Evolutionary conservation across 345 rosid species (phyloP), one percentile per base, ranked within the genome.

Genomic region (Hibiscus trionum): DNA sequence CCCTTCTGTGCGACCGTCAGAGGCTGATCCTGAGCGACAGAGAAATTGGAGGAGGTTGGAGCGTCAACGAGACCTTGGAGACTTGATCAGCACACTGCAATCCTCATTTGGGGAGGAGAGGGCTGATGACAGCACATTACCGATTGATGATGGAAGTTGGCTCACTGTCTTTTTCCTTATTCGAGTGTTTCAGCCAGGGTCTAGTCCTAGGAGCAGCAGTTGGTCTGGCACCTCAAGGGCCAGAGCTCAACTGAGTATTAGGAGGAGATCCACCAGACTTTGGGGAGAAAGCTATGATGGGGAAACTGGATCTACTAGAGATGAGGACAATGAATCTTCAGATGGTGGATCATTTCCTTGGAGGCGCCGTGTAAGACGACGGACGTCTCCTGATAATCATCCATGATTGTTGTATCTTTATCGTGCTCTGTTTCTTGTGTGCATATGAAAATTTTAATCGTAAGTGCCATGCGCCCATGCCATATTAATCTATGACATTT

Each of bases 1-100:
- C 44, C 44, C 44, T 39, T 39, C 44, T 50, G 93, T 81, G 10
- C 90, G 99, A 11, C 99, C 99, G 19, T 82, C 98, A 16, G 93
- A 87, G 82, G 88, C 88, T 69, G 97, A 92, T 75, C 99, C 96
- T 7, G 99, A 89, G 80, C 78, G 99, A 67, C 91, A 90, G 72
- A 91, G 93, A 63, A 88, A 81, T 68, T 95, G 99, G 99, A 89
- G 98, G 84, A 84, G 93, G 84, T 76, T 95, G 77, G 97, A 95
- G 83, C 94, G 94, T 29, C 96, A 92, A 82, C 88, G 99, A 79
- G 99, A 95, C 72, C 75, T 95, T 35, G 99, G 99, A 8, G 98
- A 95, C 82, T 79, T 95, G 79, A 84, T 95, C 47, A 95, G 99
- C 82, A 88, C 97, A 1, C 93, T 95, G 26, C 90, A 89, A 37